Conservation (phyloP, 306 rosid species). For the Vigna angularis region DNA sequence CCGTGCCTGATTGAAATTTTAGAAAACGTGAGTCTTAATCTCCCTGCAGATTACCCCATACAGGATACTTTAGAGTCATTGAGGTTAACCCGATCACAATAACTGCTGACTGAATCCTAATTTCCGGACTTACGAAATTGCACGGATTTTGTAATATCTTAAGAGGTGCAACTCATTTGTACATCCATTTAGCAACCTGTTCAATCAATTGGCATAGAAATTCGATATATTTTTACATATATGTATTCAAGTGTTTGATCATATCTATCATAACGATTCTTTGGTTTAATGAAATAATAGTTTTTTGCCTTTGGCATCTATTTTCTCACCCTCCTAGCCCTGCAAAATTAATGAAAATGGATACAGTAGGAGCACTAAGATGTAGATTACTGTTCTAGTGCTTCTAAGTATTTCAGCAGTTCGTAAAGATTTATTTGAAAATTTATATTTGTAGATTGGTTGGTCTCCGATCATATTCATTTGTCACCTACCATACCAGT, state of each 20-base stretch:
- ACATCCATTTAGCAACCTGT: conserved; percentile 54
- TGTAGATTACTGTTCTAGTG: conserved; percentile 10
- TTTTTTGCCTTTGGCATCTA: conserved; percentile 20
- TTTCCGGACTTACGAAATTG: conserved; percentile 41
- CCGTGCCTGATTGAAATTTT: conserved; percentile 37
- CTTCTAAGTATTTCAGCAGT: background rate
- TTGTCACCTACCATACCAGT: conserved; percentile 14
- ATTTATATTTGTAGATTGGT: background rate
- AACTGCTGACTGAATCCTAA: conserved; percentile 47
- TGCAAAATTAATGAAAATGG: conserved; percentile 4
- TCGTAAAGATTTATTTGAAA: background rate
- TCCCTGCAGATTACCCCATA: conserved; percentile 31
- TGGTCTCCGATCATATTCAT: background rate
- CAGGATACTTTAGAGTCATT: conserved; percentile 45
- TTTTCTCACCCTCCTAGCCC: conserved; percentile 18
- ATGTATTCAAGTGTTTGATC: conserved; percentile 49
- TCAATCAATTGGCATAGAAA: conserved; percentile 38
- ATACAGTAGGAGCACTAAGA: background rate
- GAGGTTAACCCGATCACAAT: conserved; percentile 45
- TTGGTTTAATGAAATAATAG: conserved; percentile 58
- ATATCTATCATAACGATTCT: conserved; percentile 56
- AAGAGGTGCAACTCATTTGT: conserved; percentile 53
- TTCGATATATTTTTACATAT: conserved; percentile 43
- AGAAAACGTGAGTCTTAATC: conserved; percentile 46
- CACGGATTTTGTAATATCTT: conserved; percentile 58